Evolutionary conservation across 2,329 filamentous ascomycete species (phyloP).

Genomic region (Colletotrichum siamense): DNA sequence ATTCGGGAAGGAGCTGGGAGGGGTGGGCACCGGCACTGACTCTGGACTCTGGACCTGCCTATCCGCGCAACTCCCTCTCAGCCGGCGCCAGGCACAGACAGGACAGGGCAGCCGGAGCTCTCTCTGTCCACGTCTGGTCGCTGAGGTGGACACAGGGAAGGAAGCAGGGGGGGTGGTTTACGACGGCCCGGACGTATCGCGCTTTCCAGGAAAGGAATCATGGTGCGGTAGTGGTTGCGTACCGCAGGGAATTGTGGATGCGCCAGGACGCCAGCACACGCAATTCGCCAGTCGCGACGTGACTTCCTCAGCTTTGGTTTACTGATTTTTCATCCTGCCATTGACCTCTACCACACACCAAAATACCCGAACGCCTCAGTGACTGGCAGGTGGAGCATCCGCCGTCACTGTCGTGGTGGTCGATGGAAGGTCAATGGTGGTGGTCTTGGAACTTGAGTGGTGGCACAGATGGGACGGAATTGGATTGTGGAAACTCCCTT

Average conservation of each 20-base stretch:
- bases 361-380: not conserved
- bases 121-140: not conserved
- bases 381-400: not conserved
- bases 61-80: not conserved
- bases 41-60: not conserved
- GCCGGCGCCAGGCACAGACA: not conserved
- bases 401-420: not conserved
- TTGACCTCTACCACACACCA: not conserved
- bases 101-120: too few species aligned
- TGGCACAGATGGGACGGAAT: not conserved
- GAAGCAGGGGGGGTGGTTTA: not conserved
- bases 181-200: constrained; percentile 14
- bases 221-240: not conserved
- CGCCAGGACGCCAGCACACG: not conserved
- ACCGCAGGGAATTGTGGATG: not conserved
- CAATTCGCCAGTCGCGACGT: not conserved
- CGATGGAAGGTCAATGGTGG: not conserved
- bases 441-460: not conserved
- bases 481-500: not conserved
- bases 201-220: constrained; percentile 13
- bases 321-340: not conserved
- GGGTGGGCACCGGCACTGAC: not conserved
- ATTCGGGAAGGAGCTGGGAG: not conserved
- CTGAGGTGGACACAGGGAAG: not conserved
- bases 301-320: not conserved